Evolutionary conservation across 2,329 filamentous ascomycete genomes (phyloP), one percentile per base, ranked within the genome.

Genomic region (Talaromyces sp.): DNA sequence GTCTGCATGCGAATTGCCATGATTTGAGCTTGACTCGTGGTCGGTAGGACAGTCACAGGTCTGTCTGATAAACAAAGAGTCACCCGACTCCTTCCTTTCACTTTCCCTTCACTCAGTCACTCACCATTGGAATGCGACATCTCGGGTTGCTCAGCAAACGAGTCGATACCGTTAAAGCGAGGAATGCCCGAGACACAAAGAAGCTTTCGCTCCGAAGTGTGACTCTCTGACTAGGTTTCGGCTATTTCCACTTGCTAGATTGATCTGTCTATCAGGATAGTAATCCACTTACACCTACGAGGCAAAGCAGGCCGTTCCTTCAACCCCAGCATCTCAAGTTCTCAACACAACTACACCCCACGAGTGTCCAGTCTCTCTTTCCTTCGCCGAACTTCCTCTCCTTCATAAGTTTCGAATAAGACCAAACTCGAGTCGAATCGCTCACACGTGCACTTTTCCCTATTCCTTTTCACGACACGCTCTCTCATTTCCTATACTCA

Each of bases 121-220:
- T 9, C 45, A 33, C 28, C 17, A 48, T 25, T 52, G 48, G 48
- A 52, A 52, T 52, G 48, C 48, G 19, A 52, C 33, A 36, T 37
- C 19, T 52, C 15, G 13, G 19, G 35, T 52, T 52, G 48, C 48
- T 52, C 35, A 52, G 19, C 22, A 52, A 33, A 37, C 35, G 48
- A 25, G 2, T 39, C 39, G 21, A 11, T 35, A 13, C n/a, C 25
- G n/a, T 35, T 15, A 33, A 37, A 52, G 13, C 48, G 35, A 52
- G 35, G 35, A 52, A 52, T 36, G 21, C 48, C 35, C 31, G 19
- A 36, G 33, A 52, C 48, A 39, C 31, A 52, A 39, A 51, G 33
- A 51, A 51, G 31, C 46, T 51, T 51, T 51, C 10, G 43, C 43
- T 46, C 22, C 43, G 17, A 40, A 54, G 52, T 43, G 7, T 45